Base-by-base conservation (phyloP, 257 asterid genomes). In the Eustoma russellianum region DNA sequence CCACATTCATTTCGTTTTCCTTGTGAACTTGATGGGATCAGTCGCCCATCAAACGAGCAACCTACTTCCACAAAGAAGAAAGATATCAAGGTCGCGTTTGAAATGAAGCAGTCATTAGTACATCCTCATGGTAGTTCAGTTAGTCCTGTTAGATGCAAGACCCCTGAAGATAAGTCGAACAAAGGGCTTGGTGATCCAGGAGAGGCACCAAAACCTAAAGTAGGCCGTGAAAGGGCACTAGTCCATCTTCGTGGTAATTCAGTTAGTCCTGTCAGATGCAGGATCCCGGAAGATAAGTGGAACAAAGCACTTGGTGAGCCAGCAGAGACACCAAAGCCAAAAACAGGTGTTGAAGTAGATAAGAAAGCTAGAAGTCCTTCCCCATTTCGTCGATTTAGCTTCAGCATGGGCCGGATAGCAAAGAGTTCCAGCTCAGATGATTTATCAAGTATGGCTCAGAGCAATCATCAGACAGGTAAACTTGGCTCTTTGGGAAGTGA, bases 301-400 rank as follows among this genome's bases (percentile, higher is more conserved):
- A 63, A 59, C 28, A 58, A 52, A 14, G 61, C 48, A 56, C 68
- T 70, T 24, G 59, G 41, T 41, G 53, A 61, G 47, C 17, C 71
- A 52, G 52, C 66, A 38, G 71, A 65, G 70, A 71, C 44, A 19
- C 34, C 52, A 34, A 58, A 65, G 12, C 41, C 16, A 41, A 71
- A 63, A 59, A 52, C 12, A 47, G 73, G 54, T 7, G 17, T 50
- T 49, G 59, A 48, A 33, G 81, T 63, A 64, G 60, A 72, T 63
- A 34, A 56, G n/a, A 79, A 75, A 55, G 67, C 55, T 35, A 72
- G 82, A 71, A 67, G 65, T 65, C 65, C 80, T 47, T 86, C 95
- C 43, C 88, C 88, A 56, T 74, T 74, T 55, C 77, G 76, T 43
- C 75, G 81, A 12, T 70, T 82, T 61, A 62, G 72, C 73, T 72